Conservation (phyloP, 2,329 filamentous ascomycete species). For the Aspergillus pseudoglaucus region DNA sequence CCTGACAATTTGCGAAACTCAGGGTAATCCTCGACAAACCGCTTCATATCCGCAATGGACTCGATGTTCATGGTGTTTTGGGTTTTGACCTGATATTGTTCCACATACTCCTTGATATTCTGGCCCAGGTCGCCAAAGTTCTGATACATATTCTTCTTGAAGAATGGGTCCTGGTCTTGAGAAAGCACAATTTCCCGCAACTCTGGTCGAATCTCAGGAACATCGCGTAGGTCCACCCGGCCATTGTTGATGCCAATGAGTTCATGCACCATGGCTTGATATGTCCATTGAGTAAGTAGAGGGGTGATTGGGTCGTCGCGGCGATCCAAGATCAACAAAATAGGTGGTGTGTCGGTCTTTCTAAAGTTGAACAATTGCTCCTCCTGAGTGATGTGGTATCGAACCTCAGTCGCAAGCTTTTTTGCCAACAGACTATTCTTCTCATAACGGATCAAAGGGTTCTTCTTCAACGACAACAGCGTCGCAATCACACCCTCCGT, state of each 20-base stretch:
- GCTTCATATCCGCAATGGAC: slow-evolving; percentile 97
- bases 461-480: slow-evolving; percentile 88
- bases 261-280: slow-evolving; percentile 99
- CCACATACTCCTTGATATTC: slow-evolving; percentile 97
- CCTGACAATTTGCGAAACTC: slow-evolving; percentile 95
- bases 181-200: slow-evolving; percentile 91
- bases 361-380: slow-evolving; percentile 95
- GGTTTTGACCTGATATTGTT: slow-evolving; percentile 97
- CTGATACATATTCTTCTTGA: slow-evolving; percentile 98
- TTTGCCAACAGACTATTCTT: slow-evolving; percentile 85
- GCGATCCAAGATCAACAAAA: slow-evolving; percentile 82
- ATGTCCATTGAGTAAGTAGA: slow-evolving; percentile 94
- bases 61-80: slow-evolving; percentile 94
- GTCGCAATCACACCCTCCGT: slow-evolving; percentile 82
- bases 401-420: slow-evolving; percentile 86
- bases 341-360: slow-evolving; percentile 87
- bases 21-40: slow-evolving; percentile 97
- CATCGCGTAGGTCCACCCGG: slow-evolving; percentile 77
- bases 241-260: slow-evolving; percentile 89
- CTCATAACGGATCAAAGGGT: slow-evolving; percentile 86
- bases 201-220: slow-evolving; percentile 78
- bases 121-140: slow-evolving; percentile 94
- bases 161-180: slow-evolving; percentile 96
- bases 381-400: slow-evolving; percentile 90
- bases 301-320: slow-evolving; percentile 93